Conservation (phyloP, 306 rosid genomes). For the Begonia masoniana region DNA sequence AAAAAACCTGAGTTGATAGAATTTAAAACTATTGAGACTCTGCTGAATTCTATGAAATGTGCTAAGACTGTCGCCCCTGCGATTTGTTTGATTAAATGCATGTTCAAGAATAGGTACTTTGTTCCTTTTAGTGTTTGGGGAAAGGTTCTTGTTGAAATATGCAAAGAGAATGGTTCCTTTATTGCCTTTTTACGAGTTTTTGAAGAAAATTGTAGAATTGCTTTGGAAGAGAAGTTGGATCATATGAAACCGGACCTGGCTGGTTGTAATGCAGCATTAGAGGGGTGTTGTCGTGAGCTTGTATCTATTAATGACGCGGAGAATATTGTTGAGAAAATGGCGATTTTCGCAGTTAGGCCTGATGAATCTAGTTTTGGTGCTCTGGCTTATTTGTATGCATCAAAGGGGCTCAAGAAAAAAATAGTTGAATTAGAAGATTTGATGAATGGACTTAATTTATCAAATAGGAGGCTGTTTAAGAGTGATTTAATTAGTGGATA, state of each 20-base stretch:
- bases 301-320: constrained; percentile 63
- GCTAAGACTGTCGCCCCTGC: constrained; percentile 77
- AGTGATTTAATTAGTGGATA: constrained; percentile 56
- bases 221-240: constrained; percentile 53
- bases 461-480: constrained; percentile 22
- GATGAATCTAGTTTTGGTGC: constrained; percentile 64
- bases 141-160: constrained; percentile 42
- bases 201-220: constrained; percentile 63
- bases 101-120: constrained; percentile 60
- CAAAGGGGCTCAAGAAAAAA: constrained; percentile 55
- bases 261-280: constrained; percentile 80
- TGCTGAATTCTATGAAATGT: constrained; percentile 45
- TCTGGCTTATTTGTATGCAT: constrained; percentile 79
- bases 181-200: constrained; percentile 46
- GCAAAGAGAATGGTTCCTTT: constrained; percentile 38
- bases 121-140: constrained; percentile 69
- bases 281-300: constrained; percentile 64
- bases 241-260: constrained; percentile 60
- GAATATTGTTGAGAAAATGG: constrained; percentile 55
- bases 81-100: constrained; percentile 49
- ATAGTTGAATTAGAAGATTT: constrained; percentile 45
- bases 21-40: constrained; percentile 27
- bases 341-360: constrained; percentile 44
- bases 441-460: constrained; percentile 48
- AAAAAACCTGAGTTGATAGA: constrained; percentile 39